Base-by-base conservation (phyloP, 2,329 filamentous ascomycete species). In the Rasamsonia emersonii region DNA sequence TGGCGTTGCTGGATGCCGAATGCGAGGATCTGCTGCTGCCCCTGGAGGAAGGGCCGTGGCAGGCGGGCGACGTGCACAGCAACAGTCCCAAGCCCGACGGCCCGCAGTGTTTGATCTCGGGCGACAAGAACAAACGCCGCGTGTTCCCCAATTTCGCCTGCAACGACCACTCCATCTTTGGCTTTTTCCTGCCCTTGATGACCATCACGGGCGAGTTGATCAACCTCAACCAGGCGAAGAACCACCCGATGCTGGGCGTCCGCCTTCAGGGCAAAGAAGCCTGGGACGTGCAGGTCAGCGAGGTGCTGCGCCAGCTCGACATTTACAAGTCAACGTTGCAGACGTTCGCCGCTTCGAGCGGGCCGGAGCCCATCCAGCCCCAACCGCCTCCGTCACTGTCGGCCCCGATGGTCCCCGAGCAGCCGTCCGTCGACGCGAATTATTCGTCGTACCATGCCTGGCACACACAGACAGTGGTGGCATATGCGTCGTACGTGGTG, bases 151-250 rank as follows among this genome's bases (percentile, higher is more conserved):
- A 77, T 38, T 91, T 89, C 48, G 77, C 86, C 53, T 93, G 85
- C 58, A 84, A 79, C 23, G 83, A 86, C 28, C 83, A 89, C 62
- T 82, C 83, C 54, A 86, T 94, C 49, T 93, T 89, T 53, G 86
- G 86, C 42, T 93, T 85, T 61, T 94, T 94, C 62, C 64, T 93
- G 27, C 88, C 88, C n/a, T 64, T 94, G 26, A 94, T 94, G 88
- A 85, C 85, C 1, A 93, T 94, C 35, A 73, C 93, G 16, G 88
- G 88, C 28, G 86, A 93, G 56, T 81, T 94, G 39, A 85, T 93
- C 30, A 86, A 94, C 53, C 67, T 94, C 19, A 85, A 93, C 46
- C 86, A 94, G 55, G 82, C 85, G 2, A 77, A 82, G 30, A 93
- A 93, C 47, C 86, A 93, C 49, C 86, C 86, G 1, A 74, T 83